Base-by-base conservation (phyloP, 129 eudicot genomes). In the Lonicera japonica region DNA sequence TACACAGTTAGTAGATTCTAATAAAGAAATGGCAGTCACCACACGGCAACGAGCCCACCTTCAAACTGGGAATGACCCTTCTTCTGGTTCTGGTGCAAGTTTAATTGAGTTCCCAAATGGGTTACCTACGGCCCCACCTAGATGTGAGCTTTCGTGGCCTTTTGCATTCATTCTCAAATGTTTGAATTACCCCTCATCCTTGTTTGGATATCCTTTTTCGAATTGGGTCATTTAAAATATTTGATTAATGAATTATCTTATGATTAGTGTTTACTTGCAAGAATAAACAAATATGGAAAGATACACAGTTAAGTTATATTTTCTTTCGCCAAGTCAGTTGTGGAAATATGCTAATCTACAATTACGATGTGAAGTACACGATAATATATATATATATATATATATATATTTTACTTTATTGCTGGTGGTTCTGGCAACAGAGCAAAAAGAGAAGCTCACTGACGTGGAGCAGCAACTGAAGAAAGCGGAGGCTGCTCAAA, bases 91-190 rank as follows among this genome's bases (percentile, higher is more conserved):
- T 43, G 70, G 75, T 45, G 65, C 71, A 9, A 66, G 65, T 56
- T 45, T 52, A 54, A 58, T 86, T 43, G 87, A 85, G 73, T 89
- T 86, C 66, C 97, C 97, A 29, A 75, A 89, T 55, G 97, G 97
- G 8, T 66, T 89, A 63, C 97, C 97, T 3, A 80, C 83, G 46
- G 87, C 88, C 21, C 86, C 97, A 21, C 77, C 97, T 36, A 83
- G 80, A 80, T 86, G 97, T 89, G 76, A 89, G 96, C 51, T 46
- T 48, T 52, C 10, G 0, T 46, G 58, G 15, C 36, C 15, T 66
- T 20, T 61, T 20, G 20, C 6, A 54, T 68, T 24, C n/a, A n/a
- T n/a, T n/a, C n/a, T n/a, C n/a, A n/a, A 2, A n/a, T 29, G 36
- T 29, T 29, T 2, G 36, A 6, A 29, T 29, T 29, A n/a, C 36